Evolutionary conservation across 192 early-diverging fungal species (phyloP).

Genomic region (Rhizoclosmatium globosum): DNA sequence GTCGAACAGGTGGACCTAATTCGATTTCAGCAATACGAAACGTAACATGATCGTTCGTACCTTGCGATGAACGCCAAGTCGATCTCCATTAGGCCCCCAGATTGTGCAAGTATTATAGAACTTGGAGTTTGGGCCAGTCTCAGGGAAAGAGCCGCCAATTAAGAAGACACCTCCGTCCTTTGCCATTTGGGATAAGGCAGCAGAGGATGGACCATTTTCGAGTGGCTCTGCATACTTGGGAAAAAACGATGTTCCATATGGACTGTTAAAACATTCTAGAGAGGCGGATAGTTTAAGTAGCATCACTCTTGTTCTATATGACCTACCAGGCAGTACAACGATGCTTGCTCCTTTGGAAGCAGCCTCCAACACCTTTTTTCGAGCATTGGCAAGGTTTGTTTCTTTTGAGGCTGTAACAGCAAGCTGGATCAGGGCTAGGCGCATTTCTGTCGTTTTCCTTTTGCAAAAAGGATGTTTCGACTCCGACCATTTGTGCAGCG

Average conservation of each 20-base stretch:
- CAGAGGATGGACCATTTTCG: slow-evolving; percentile 72
- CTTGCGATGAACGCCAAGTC: slow-evolving; percentile 54
- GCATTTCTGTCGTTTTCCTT: neutral
- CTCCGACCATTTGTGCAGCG: neutral
- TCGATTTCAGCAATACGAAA: neutral
- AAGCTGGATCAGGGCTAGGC: slow-evolving; percentile 73
- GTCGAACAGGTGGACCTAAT: slow-evolving; percentile 92
- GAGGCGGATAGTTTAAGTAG: slow-evolving; percentile 10
- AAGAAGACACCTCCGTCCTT: slow-evolving; percentile 86
- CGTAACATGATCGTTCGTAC: neutral
- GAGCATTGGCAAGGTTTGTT: slow-evolving; percentile 80
- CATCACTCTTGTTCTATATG: neutral
- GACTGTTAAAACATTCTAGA: slow-evolving; percentile 98
- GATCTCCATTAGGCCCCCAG: slow-evolving; percentile 43
- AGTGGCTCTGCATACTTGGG: slow-evolving; percentile 89
- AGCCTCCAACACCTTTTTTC: slow-evolving; percentile 84
- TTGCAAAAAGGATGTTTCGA: neutral
- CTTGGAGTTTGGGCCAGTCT: slow-evolving; percentile 50
- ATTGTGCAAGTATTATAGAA: slow-evolving; percentile 61
- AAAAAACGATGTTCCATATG: slow-evolving; percentile 94
- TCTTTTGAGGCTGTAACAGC: slow-evolving; percentile 77
- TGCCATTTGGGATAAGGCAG: slow-evolving; percentile 84
- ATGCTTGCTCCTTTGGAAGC: slow-evolving; percentile 81
- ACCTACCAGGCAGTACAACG: slow-evolving; percentile 87
- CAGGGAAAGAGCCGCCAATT: slow-evolving; percentile 88